Evolutionary conservation across 1,284 basidiomycete species (phyloP), one percentile per base, ranked within the genome.

Genomic region (Pseudozyma sp.): DNA sequence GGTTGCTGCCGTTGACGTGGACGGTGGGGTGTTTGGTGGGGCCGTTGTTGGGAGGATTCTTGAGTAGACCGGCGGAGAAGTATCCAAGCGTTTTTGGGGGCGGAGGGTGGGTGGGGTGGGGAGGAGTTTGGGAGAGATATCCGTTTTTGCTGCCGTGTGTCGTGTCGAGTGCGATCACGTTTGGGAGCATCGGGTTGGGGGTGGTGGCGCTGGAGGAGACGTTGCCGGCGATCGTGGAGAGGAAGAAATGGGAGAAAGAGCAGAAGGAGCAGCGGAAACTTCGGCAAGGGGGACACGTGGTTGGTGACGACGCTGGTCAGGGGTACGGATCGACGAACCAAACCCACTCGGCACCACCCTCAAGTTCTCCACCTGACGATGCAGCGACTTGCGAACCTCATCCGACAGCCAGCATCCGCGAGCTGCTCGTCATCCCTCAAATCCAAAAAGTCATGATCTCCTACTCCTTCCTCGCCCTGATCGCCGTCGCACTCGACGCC

Each of bases 181-280:
- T 78, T 24, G 31, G 57, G 30, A 78, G 63, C 61, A 75, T 84
- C 3, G 10, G 81, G 13, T 34, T 82, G 11, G 82, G 78, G 5
- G 51, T 76, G 14, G 54, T 84, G 37, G 81, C 77, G 40, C 71
- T 86, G 49, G 77, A 84, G 46, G 85, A 86, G 61, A 80, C 78
- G 34, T 53, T 80, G 40, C 76, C 78, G 24, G 50, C 43, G 31
- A 71, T 70, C 10, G 75, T 76, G 17, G 58, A 65, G 54, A 44
- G 50, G 11, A 50, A 69, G 49, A 46, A 19, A 39, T n/a, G 8
- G 7, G 8, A 42, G 17, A 48, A 50, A 13, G 33, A 33, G 33
- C 43, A 54, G 31, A 16, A 24, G 24, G 14, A 35, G 39, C 42
- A 46, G 24, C 24, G 24, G 24, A 24, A 4, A 24, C 24, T 2